Base-by-base conservation (phyloP, 2,329 filamentous ascomycete species). In the Calonectria pseudoturangicola region DNA sequence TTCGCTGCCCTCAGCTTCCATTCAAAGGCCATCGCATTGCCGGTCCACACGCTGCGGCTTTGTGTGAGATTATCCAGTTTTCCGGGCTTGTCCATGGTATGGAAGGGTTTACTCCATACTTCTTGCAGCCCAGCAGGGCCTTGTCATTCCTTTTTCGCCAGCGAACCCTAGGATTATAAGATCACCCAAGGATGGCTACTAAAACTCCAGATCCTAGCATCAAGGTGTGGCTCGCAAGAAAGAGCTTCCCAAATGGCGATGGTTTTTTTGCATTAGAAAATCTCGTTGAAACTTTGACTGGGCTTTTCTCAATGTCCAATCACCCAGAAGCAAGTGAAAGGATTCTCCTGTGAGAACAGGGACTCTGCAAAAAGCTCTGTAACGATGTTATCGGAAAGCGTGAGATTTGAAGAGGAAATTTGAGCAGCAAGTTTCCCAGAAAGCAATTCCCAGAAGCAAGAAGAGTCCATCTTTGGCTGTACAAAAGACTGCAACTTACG, bases 1-100 rank as follows among this genome's bases (percentile, higher is more conserved):
- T 48, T 3, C 45, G n/a, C n/a, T 48, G n/a, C n/a, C n/a, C 45
- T 10, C 45, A 48, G 7, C 45, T 48, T 9, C 45, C 45, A 10
- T 48, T 48, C 45, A 48, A 50, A 50, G 47, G 21, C 13, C 47
- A 50, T 27, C 21, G 47, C 15, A 27, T 50, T 50, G n/a, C n/a
- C 3, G n/a, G n/a, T 25, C 45, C 5, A 48, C 45, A 48, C n/a
- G n/a, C 45, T 25, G n/a, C n/a, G n/a, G n/a, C 45, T 3, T 13
- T 50, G 21, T 27, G 21, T 4, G 47, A 50, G 21, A 27, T 50
- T 4, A 27, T 27, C 47, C 27, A 50, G 12, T 27, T 50, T 50
- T 27, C 21, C 4, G 9, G 47, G 10, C 12, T 50, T n/a, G 13
- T 48, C 5, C n/a, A 27, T 50, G 47, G 10, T 9, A 27, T 48